Conservation (phyloP, 139 green algal genomes). For the Tetraselmis striata region DNA sequence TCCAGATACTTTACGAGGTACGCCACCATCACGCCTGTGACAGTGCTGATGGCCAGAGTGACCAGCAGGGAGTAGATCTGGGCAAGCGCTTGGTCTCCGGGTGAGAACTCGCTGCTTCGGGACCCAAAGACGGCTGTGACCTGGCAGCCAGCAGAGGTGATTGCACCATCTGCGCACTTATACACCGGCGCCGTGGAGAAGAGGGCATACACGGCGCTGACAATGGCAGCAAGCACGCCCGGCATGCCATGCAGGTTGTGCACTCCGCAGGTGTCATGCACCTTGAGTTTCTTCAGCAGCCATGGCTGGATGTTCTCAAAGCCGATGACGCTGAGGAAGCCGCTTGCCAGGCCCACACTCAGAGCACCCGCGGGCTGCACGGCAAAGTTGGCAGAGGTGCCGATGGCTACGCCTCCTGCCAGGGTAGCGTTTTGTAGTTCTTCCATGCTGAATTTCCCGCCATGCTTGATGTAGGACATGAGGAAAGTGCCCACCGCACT, state of each 20-base stretch:
- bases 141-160: conserved; percentile 27
- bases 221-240: background rate
- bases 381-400: conserved; percentile 42
- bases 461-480: background rate
- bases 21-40: conserved; percentile 18
- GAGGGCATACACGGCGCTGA: background rate
- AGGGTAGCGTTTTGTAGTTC: conserved; percentile 51
- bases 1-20: no score
- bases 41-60: conserved; percentile 26
- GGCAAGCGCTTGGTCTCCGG: conserved; percentile 6
- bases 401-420: conserved; percentile 60
- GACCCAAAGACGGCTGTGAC: conserved; percentile 20
- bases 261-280: conserved; percentile 63
- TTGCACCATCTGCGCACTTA: background rate
- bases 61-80: conserved; percentile 17
- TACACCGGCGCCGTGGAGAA: background rate
- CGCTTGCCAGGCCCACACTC: conserved; percentile 36
- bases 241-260: conserved; percentile 61
- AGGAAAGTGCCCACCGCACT: background rate
- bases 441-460: conserved; percentile 14
- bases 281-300: conserved; percentile 36
- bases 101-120: background rate
- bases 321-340: conserved; percentile 33
- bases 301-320: conserved; percentile 35
- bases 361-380: conserved; percentile 29